A percentile compares a stretch with the other conserved stretches of the same genome.
Evolutionary conservation across 2,329 filamentous ascomycete species (phyloP).

Genomic region (Nemania serpens): DNA sequence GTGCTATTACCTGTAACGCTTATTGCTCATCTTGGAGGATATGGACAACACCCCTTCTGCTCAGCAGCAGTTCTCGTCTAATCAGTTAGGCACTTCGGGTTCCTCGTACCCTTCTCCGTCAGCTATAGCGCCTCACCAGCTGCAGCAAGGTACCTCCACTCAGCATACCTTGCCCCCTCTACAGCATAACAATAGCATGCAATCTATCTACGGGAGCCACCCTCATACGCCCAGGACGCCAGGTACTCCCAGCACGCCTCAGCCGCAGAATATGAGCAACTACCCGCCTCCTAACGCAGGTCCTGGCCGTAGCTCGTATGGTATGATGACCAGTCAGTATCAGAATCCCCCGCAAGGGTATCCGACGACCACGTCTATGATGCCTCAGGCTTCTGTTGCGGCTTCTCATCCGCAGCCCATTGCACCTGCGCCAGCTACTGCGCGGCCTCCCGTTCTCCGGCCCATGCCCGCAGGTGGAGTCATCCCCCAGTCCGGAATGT

Average conservation of each 20-base stretch:
- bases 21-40: constrained; percentile 43
- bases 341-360: constrained; percentile 60
- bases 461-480: constrained; percentile 73
- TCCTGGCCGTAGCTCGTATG: constrained; percentile 54
- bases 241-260: constrained; percentile 66
- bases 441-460: constrained; percentile 64
- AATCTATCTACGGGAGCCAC: constrained; percentile 61
- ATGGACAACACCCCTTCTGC: constrained; percentile 55
- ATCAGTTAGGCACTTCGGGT: constrained; percentile 60
- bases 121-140: constrained; percentile 57
- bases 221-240: constrained; percentile 66
- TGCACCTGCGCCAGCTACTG: constrained; percentile 69
- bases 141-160: constrained; percentile 52
- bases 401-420: constrained; percentile 76
- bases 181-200: constrained; percentile 54
- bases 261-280: constrained; percentile 55
- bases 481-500: constrained; percentile 61
- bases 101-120: constrained; percentile 58
- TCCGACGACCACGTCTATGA: constrained; percentile 62
- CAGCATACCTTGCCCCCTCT: constrained; percentile 62
- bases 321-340: constrained; percentile 60
- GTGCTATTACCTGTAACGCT: constrained; percentile 31
- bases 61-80: constrained; percentile 54
- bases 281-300: constrained; percentile 39
- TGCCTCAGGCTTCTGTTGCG: constrained; percentile 68